Base-by-base conservation (phyloP, 2,329 filamentous ascomycete species). In the Cladosporium sp. region DNA sequence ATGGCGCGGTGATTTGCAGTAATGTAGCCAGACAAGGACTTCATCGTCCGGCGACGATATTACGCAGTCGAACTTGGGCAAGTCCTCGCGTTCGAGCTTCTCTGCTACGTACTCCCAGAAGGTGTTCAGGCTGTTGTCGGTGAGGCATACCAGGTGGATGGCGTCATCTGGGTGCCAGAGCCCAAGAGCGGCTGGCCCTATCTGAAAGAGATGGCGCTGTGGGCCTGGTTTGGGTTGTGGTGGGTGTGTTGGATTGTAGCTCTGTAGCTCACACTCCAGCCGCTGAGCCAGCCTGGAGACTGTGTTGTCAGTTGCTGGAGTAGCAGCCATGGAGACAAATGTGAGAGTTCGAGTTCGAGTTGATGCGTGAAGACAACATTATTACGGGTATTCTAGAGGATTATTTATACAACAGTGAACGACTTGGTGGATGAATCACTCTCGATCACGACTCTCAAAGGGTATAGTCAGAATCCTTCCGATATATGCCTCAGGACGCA, bases 61-160 rank as follows among this genome's bases (percentile, higher is more conserved):
- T 4, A 50, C 32, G 13, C 48, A 43, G 27, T 50, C 48, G 15
- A 18, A 7, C 11, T 32, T 43, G n/a, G 48, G 48, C 12, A 50
- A 27, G 12, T 50, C 48, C 12, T 52, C 43, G 38, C 49, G 38
- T 27, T 48, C 48, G 4, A 56, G 50, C 13, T 51, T 53, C 43
- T 60, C 57, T 9, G 41, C 39, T 7, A 56, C 50, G 30, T 51
- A 49, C 11, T 51, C 38, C 52, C 59, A 61, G 53, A 61, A 61
- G 19, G 45, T 53, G 12, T 49, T 49, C 7, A 41, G 22, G 18
- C 38, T 49, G 46, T 55, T 58, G n/a, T 57, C 52, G 32, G 43
- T 53, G 13, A 56, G 51, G 43, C 50, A 57, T 15, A 59, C 46
- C 11, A 62, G 38, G 15, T 56, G 50, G 15, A 58, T 32, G 12